These are phyloP conservation scores for Paratinospora sagittata DNA, from an alignment of 164 flowering plant genomes.

Conservation along the genomic window DNA sequence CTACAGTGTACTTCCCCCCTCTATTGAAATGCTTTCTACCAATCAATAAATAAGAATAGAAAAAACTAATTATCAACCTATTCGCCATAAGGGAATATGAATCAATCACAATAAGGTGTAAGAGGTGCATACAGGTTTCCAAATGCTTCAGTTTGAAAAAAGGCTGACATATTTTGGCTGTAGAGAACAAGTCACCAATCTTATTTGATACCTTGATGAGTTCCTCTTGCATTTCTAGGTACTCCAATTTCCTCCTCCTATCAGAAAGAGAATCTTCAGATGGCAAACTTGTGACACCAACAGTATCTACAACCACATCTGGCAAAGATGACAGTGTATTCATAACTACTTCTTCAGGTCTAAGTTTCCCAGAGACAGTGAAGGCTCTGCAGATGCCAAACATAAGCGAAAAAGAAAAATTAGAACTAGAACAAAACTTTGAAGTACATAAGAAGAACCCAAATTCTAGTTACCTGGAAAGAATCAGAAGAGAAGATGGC, in stretches of 20 bases:
- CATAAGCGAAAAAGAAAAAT: not conserved
- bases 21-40: too few relatives aligned
- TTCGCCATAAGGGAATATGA: too few relatives aligned
- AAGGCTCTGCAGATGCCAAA: conserved; percentile 53
- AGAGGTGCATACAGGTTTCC: not conserved
- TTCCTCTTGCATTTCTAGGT: conserved; percentile 94
- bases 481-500: conserved; percentile 85
- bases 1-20: too few relatives aligned
- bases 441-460: too few relatives aligned
- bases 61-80: too few relatives aligned
- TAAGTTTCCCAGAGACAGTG: conserved; percentile 71
- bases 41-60: too few relatives aligned
- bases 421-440: not conserved
- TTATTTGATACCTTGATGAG: conserved; percentile 61
- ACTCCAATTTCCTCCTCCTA: conserved; percentile 92
- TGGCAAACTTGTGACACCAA: conserved; percentile 72
- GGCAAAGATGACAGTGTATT: conserved; percentile 93
- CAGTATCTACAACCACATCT: conserved; percentile 95
- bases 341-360: conserved; percentile 90
- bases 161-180: not conserved
- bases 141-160: not conserved
- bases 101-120: too few relatives aligned
- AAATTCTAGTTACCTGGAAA: conserved; percentile 61
- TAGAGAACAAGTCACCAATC: not conserved
- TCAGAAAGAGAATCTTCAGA: conserved; percentile 93